These are phyloP conservation scores for Neurospora sp. DNA, from an alignment of 495 filamentous ascomycete species.

Conservation along the genomic window DNA sequence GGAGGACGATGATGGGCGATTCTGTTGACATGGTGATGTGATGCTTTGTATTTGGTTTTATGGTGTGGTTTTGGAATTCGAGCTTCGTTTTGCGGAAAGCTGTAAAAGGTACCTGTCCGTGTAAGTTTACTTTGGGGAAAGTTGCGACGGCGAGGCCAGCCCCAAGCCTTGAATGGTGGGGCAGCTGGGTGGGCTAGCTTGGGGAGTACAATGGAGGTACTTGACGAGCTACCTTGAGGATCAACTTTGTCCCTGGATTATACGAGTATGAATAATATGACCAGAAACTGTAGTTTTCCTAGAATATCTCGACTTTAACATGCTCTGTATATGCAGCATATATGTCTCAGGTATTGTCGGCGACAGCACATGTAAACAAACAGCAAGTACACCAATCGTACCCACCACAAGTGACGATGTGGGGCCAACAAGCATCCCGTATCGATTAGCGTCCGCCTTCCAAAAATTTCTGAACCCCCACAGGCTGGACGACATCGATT, in stretches of 20 bases:
- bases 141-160: neutral
- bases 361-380: neutral
- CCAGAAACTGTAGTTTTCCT: neutral
- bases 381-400: neutral
- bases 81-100: neutral
- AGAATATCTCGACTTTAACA: too few species aligned
- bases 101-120: neutral
- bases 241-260: neutral
- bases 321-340: too few species aligned
- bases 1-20: constrained; percentile 50
- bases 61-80: neutral
- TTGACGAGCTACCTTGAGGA: neutral
- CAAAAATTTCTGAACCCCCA: neutral
- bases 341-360: neutral
- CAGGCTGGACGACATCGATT: neutral
- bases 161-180: neutral
- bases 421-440: neutral
- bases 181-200: neutral
- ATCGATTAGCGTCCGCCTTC: neutral
- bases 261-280: too few species aligned
- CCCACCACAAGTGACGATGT: neutral
- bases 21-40: constrained; percentile 36
- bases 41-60: neutral
- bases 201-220: neutral
- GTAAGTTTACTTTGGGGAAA: neutral